A percentile compares a stretch with the other conserved stretches of the same genome.
Conservation (phyloP, 148 eudicot genomes). For the Chenopodium quinoa region DNA sequence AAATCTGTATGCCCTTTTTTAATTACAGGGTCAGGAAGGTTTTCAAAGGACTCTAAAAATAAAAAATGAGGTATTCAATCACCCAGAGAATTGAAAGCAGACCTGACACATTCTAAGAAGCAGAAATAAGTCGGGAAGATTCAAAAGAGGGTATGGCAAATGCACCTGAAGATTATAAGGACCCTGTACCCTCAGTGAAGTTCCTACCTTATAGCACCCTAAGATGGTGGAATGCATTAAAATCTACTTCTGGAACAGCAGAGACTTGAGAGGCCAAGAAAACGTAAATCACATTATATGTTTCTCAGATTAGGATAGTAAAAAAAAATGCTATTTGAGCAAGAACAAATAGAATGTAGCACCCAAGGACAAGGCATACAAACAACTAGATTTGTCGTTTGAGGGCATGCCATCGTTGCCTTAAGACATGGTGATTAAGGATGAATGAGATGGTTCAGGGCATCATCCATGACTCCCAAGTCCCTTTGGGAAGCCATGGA, state of each 20-base stretch:
- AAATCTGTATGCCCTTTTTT: background rate
- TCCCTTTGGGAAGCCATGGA: no score
- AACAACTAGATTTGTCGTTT: no score
- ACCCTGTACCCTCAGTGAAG: background rate
- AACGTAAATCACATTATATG: background rate
- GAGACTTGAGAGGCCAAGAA: background rate
- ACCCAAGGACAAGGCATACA: background rate
- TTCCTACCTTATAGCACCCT: background rate
- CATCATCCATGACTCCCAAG: no score
- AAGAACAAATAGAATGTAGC: background rate
- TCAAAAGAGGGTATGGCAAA: background rate
- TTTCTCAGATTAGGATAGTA: background rate
- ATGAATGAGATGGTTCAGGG: no score
- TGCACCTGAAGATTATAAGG: background rate
- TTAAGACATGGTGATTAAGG: no score
- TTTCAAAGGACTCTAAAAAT: background rate
- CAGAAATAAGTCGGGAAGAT: background rate
- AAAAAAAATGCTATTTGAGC: no score
- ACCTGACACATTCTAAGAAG: background rate
- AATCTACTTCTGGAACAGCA: background rate
- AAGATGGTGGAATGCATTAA: background rate
- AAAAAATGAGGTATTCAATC: background rate
- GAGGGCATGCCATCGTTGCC: no score
- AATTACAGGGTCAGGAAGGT: background rate
- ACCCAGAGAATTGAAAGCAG: background rate